These are phyloP conservation scores for Saksenaea vasiformis DNA, from an alignment of 371 early-diverging fungal genomes.

Conservation along the genomic window DNA sequence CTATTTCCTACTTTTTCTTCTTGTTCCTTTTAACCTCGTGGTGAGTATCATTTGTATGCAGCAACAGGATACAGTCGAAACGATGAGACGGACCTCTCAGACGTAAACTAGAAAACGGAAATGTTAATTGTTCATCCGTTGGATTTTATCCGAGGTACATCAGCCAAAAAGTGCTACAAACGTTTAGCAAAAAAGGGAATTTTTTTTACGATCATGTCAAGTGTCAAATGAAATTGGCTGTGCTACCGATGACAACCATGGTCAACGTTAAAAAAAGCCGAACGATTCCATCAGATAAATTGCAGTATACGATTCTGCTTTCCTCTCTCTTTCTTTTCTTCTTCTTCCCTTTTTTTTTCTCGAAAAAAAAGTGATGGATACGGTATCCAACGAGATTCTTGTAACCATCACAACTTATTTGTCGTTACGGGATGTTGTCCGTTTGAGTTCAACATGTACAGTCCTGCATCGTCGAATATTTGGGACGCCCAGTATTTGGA, in stretches of 20 bases:
- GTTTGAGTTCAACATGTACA: constrained; percentile 1
- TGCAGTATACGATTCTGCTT: not conserved
- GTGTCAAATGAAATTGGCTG: not conserved
- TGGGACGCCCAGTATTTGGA: not conserved
- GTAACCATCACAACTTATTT: not conserved
- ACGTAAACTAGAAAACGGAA: not conserved
- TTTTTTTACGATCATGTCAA: not conserved
- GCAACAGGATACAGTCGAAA: no score
- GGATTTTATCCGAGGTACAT: not conserved
- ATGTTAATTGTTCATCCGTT: not conserved
- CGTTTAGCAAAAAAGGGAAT: not conserved
- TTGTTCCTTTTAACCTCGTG: not conserved
- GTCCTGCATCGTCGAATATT: not conserved
- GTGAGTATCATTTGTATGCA: not conserved
- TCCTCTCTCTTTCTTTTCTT: not conserved
- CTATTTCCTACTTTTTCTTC: not conserved
- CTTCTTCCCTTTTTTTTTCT: not conserved
- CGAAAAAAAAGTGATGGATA: not conserved
- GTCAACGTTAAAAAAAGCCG: not conserved
- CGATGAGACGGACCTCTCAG: not conserved
- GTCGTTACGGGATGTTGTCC: not conserved
- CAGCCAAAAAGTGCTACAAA: not conserved
- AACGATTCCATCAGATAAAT: not conserved
- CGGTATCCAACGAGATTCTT: not conserved
- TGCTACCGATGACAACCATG: constrained; percentile 1